Evolutionary conservation across 495 filamentous ascomycete species (phyloP).

Genomic region (Podospora pseudocomata): DNA sequence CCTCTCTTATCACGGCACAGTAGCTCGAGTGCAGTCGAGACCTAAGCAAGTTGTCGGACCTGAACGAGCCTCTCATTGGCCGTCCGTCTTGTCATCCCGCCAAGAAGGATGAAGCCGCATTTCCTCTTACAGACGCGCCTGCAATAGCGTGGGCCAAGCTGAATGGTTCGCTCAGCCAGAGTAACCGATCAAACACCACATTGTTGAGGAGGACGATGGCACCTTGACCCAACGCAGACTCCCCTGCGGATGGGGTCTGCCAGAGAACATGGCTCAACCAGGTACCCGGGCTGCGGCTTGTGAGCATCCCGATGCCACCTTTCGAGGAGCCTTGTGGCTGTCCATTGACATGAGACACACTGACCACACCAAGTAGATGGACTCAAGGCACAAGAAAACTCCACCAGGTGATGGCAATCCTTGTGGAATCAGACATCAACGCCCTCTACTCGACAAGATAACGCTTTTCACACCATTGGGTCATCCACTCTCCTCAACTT

Average conservation of each 20-base stretch:
- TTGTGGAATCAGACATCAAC: not conserved
- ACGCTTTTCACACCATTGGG: no score
- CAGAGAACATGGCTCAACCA: not conserved
- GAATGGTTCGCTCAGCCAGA: not conserved
- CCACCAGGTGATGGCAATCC: not conserved
- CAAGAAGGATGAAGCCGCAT: not conserved
- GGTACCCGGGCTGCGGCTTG: not conserved
- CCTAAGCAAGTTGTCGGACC: conserved; percentile 1
- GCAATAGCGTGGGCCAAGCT: not conserved
- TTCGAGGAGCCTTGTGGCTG: not conserved
- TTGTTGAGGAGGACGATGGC: not conserved
- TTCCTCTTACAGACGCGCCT: not conserved
- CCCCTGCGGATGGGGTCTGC: no score
- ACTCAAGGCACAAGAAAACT: not conserved
- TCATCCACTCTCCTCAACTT: not conserved
- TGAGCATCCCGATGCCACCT: not conserved
- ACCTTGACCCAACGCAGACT: not conserved
- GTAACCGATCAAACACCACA: not conserved
- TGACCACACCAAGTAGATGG: not conserved
- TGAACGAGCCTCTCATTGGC: not conserved
- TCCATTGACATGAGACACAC: not conserved
- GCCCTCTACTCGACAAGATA: no score
- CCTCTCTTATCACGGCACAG: not conserved
- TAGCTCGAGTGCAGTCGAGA: not conserved
- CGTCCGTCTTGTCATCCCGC: not conserved